A percentile compares a stretch with the other conserved stretches of the same genome.
phyloP scores from a whole-genome alignment of 208 protist species.

The Leishmania aethiopica region DNA sequence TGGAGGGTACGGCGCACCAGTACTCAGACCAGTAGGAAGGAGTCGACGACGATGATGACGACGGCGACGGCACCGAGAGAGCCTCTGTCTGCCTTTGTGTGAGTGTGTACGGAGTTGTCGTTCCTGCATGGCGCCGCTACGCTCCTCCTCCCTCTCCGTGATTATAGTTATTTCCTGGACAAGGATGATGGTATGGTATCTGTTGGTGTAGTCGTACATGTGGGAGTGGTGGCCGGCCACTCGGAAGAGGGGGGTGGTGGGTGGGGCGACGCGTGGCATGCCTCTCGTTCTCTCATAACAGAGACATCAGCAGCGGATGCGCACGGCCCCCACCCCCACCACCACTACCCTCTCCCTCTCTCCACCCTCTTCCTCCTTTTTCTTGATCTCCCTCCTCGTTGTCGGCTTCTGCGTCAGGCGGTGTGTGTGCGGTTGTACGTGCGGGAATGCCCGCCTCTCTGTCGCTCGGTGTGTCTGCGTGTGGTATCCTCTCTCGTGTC shows the following conservation, averaged over 20 bases:
- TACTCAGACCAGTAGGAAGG: conserved; percentile 84
- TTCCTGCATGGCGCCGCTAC: too few relatives aligned
- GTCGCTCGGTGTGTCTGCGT: too few relatives aligned
- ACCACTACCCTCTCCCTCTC: not conserved
- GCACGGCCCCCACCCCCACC: not conserved
- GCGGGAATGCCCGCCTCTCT: too few relatives aligned
- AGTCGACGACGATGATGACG: not conserved
- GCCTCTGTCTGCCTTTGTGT: not conserved
- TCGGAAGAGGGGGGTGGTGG: not conserved
- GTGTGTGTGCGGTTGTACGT: too few relatives aligned
- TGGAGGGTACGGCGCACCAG: conserved; percentile 94
- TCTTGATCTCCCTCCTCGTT: not conserved
- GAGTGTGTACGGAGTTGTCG: not conserved
- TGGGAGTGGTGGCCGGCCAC: not conserved
- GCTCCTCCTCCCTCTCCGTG: not conserved
- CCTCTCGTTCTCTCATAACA: not conserved
- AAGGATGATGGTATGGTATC: not conserved
- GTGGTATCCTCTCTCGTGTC: not conserved
- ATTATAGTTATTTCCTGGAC: not conserved
- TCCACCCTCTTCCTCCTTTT: too few relatives aligned
- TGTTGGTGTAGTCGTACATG: not conserved
- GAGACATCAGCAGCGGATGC: not conserved
- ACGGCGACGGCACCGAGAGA: too few relatives aligned
- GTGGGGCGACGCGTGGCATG: not conserved
- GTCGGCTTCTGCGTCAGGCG: too few relatives aligned